A percentile compares a stretch with the other conserved stretches of the same genome.
Evolutionary conservation across 805 yeast species (phyloP).

Genomic region (Saccharomycopsis vini): DNA sequence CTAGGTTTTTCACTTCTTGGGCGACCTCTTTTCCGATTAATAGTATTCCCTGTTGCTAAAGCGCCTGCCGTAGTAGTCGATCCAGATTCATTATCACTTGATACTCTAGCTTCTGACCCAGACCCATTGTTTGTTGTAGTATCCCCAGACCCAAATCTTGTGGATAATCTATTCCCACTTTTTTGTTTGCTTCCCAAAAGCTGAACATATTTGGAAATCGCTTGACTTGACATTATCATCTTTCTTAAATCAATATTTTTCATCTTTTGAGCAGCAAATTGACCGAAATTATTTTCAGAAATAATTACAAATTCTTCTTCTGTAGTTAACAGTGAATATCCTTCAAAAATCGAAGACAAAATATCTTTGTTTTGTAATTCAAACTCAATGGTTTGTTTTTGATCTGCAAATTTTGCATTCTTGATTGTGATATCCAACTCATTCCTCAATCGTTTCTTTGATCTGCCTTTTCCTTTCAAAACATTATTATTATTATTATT

Average conservation of each 20-base stretch:
- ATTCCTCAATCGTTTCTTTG: conserved; percentile 9
- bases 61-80: no score
- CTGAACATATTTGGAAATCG: background rate
- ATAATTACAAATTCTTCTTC: conserved; percentile 27
- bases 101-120: background rate
- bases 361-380: conserved; percentile 6
- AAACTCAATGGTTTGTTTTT: conserved; percentile 4
- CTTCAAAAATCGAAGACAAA: conserved; percentile 23
- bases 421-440: conserved; percentile 13
- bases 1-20: no score
- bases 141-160: background rate
- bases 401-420: conserved; percentile 5
- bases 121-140: background rate
- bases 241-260: conserved; percentile 7
- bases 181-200: background rate
- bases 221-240: conserved; percentile 3
- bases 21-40: no score
- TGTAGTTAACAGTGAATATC: conserved; percentile 26
- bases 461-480: background rate
- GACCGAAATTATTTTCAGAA: conserved; percentile 24
- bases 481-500: background rate
- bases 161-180: conserved; percentile 12
- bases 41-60: no score
- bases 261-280: conserved; percentile 20
- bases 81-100: background rate